phyloP scores from a whole-genome alignment of 345 rosid genomes.

The Bruguiera sexangula region DNA sequence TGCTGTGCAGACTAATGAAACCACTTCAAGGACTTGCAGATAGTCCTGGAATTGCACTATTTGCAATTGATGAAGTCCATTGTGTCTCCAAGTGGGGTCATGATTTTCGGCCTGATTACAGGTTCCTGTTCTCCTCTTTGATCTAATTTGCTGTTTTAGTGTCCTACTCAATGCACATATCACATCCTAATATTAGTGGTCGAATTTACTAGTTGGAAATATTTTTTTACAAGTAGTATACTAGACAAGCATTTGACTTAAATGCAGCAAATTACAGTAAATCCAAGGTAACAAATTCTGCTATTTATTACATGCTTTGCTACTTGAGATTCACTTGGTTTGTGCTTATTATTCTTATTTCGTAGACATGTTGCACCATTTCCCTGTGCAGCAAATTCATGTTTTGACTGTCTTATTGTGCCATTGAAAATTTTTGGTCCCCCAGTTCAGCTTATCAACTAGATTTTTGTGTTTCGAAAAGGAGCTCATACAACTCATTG shows the following conservation, averaged over 20 bases:
- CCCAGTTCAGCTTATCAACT: no score
- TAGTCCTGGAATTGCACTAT: slow-evolving; percentile 69
- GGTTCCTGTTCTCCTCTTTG: slow-evolving; percentile 35
- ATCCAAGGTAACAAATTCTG: not conserved
- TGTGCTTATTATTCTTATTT: no score
- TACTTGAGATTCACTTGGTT: not conserved
- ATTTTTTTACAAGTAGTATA: no score
- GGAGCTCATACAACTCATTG: no score
- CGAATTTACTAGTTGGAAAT: no score
- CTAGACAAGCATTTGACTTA: not conserved
- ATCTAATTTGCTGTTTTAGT: not conserved
- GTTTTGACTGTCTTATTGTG: not conserved
- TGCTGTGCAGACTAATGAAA: slow-evolving; percentile 53
- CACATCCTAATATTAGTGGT: no score
- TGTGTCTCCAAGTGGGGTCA: slow-evolving; percentile 98
- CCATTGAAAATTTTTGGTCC: not conserved
- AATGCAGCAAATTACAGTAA: not conserved
- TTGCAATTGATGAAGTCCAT: slow-evolving; percentile 91
- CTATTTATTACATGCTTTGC: not conserved
- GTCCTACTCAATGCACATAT: no score
- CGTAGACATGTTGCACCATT: no score
- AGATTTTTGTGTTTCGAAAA: no score
- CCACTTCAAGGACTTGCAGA: slow-evolving; percentile 76
- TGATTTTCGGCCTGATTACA: slow-evolving; percentile 81
- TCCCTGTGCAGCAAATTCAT: not conserved